Conservation (phyloP, 2,329 filamentous ascomycete species). For the Aspergillus eucalypticola region DNA sequence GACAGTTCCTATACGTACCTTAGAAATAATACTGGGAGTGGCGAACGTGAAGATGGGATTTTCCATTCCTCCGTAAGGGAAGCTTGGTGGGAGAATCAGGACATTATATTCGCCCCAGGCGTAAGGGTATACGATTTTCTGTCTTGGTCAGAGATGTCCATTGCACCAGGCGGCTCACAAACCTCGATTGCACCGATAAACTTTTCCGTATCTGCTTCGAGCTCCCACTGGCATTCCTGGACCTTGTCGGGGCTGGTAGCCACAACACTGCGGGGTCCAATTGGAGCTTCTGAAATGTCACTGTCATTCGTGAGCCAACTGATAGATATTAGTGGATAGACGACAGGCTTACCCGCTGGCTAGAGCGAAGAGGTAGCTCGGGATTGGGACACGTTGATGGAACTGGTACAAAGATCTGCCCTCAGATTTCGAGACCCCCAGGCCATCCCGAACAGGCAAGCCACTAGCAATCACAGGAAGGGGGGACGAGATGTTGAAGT, state of each 20-base stretch:
- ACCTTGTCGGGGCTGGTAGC: conserved; percentile 88
- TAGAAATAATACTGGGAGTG: conserved; percentile 90
- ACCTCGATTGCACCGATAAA: conserved; percentile 83
- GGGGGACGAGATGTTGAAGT: conserved; percentile 82
- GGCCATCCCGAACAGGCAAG: conserved; percentile 57
- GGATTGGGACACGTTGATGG: conserved; percentile 87
- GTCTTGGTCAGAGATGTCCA: conserved; percentile 16
- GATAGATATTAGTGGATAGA: neutral
- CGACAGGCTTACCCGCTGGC: conserved; percentile 56
- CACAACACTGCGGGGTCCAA: conserved; percentile 82
- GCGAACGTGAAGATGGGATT: conserved; percentile 95
- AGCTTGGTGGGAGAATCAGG: conserved; percentile 83
- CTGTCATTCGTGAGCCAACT: conserved; percentile 47
- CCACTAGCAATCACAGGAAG: conserved; percentile 92
- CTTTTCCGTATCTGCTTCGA: conserved; percentile 86
- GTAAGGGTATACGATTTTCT: conserved; percentile 76
- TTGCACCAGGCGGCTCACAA: conserved; percentile 35
- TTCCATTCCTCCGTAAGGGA: conserved; percentile 82
- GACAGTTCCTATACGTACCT: conserved; percentile 42
- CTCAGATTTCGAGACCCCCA: conserved; percentile 52
- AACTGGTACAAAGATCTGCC: conserved; percentile 73
- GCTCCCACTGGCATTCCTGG: conserved; percentile 80
- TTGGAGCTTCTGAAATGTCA: conserved; percentile 80
- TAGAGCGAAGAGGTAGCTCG: conserved; percentile 91
- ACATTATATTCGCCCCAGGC: conserved; percentile 96